Base-by-base conservation (phyloP, 2,329 filamentous ascomycete genomes). In the Colletotrichum cuscutae region DNA sequence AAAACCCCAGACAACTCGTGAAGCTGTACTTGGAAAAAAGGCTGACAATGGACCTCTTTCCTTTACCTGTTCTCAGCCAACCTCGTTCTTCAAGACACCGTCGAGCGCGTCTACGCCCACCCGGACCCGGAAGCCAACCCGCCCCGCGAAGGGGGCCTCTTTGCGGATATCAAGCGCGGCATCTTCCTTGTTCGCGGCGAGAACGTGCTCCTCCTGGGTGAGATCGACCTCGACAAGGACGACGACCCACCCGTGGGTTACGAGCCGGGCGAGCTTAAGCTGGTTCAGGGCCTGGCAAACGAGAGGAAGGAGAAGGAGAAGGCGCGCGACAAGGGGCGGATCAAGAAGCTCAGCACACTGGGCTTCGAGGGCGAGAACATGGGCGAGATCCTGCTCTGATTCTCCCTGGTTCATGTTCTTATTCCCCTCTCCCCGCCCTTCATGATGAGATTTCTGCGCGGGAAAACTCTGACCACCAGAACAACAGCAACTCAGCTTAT, bases 191-290 rank as follows among this genome's bases (percentile, higher is more conserved):
- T 99, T 58, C 89, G 97, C 72, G 97, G 97, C 77, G 97, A 99
- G 85, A 99, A 99, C 82, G 97, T 99, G n/a, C 88, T 98, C 64
- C 87, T 99, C 57, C 89, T 98, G 22, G 97, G 97, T 49, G 97
- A 98, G 84, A 97, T 99, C 78, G 97, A 99, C 81, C 90, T 99
- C 28, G 97, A 99, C 86, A 95, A 93, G 80, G 97, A 99, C 83
- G 97, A 99, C 82, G 92, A 97, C 71, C 88, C 95, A 15, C 95
- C 94, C 1, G 82, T 87, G 5, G 91, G 92, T 37, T 95, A 93
- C 75, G 85, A 90, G 78, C 80, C 82, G 75, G 95, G 91, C 1
- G 88, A 94, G 1, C 86, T 91, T 60, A 89, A 92, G 59, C 84
- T 92, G 75, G 94, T 97, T 49, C 91, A 92, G 76, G 90, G 89